Conservation (phyloP, 129 eudicot species). For the Flaveria linearis region DNA sequence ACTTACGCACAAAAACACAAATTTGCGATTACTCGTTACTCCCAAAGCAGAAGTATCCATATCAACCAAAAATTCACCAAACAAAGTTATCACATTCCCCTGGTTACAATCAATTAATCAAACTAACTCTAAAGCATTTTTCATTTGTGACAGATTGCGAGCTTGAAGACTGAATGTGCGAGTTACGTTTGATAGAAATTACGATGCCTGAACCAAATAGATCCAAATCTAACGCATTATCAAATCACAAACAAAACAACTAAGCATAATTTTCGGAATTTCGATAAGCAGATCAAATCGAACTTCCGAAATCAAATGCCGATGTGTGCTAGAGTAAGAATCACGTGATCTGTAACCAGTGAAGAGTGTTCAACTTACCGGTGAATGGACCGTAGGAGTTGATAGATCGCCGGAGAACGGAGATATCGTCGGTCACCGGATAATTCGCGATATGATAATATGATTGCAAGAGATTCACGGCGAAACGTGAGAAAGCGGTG, state of each 20-base stretch:
- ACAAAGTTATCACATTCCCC: neutral
- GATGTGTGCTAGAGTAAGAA: conserved; percentile 19
- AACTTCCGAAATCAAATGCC: conserved; percentile 13
- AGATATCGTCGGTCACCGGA: conserved; percentile 19
- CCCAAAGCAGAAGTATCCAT: neutral
- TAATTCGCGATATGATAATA: conserved; percentile 21
- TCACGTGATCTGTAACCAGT: conserved; percentile 11
- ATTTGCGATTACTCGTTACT: no score
- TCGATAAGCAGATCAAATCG: conserved; percentile 2
- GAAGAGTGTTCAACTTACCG: conserved; percentile 16
- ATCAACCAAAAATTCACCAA: neutral
- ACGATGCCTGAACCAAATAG: neutral
- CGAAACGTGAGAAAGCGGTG: neutral
- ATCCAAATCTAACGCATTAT: conserved; percentile 10
- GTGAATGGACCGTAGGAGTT: neutral
- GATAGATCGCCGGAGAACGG: conserved; percentile 16
- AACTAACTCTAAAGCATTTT: neutral
- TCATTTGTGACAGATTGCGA: neutral
- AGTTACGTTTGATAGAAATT: conserved; percentile 15
- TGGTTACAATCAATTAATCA: neutral
- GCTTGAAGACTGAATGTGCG: neutral
- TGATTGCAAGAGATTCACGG: conserved; percentile 11
- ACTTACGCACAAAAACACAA: neutral
- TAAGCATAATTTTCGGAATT: no score
- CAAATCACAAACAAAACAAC: neutral